Evolutionary conservation across 164 flowering plant genomes (phyloP).

Genomic region (grape (Vitis vinifera)): ASM3070453v1 NC_081821.1:9986001-9986500

Average conservation of each 20-base stretch:
- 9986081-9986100: background rate
- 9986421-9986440: conserved; percentile 99
- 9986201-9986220: conserved; percentile 95
- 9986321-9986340: background rate
- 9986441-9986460: conserved; percentile 99
- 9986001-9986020: conserved; percentile 95
- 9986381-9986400: background rate
- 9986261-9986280: conserved; percentile 95
- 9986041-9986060: conserved; percentile 93
- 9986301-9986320: conserved; percentile 8
- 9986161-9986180: conserved; percentile 3
- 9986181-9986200: conserved; percentile 81
- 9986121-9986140: background rate
- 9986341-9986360: background rate
- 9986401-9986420: conserved; percentile 89
- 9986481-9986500: conserved; percentile 88
- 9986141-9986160: background rate
- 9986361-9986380: background rate
- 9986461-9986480: conserved; percentile 98
- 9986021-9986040: conserved; percentile 99
- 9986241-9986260: conserved; percentile 93
- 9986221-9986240: conserved; percentile 95
- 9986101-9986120: background rate
- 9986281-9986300: conserved; percentile 98
- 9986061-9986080: conserved; percentile 78